phyloP scores from a whole-genome alignment of 129 eudicot genomes.

The Ambrosia artemisiifolia region DNA sequence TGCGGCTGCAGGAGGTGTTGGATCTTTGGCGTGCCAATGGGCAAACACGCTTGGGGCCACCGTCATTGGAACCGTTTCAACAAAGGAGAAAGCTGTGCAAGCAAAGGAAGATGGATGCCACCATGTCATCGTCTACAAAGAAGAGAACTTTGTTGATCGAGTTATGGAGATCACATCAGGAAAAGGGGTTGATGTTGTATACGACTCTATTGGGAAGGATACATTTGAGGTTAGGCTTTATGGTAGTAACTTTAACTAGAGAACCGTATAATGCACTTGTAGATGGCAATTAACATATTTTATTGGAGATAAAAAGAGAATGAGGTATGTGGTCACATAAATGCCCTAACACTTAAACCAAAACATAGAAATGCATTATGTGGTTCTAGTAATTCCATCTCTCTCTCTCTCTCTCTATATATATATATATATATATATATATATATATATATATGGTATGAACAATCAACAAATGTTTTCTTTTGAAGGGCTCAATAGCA shows the following conservation, averaged over 20 bases:
- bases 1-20: constrained; percentile 65
- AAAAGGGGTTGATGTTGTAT: constrained; percentile 54
- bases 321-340: too few relatives aligned
- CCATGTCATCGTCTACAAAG: constrained; percentile 50
- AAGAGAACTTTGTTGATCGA: constrained; percentile 51
- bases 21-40: constrained; percentile 59
- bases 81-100: constrained; percentile 43
- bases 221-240: constrained; percentile 40
- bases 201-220: constrained; percentile 61
- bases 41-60: constrained; percentile 53
- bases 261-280: too few relatives aligned
- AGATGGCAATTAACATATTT: too few relatives aligned
- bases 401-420: too few relatives aligned
- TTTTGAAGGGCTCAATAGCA: constrained; percentile 45
- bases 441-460: too few relatives aligned
- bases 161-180: constrained; percentile 57
- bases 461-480: neutral
- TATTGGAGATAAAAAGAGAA: too few relatives aligned
- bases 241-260: too few relatives aligned
- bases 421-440: too few relatives aligned
- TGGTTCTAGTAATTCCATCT: too few relatives aligned
- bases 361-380: too few relatives aligned
- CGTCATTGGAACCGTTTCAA: constrained; percentile 61
- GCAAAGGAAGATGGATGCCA: constrained; percentile 69
- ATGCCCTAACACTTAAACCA: too few relatives aligned